Evolutionary conservation across 169 alveolate genomes (phyloP).

Genomic region (Plasmodium gaboni): DNA sequence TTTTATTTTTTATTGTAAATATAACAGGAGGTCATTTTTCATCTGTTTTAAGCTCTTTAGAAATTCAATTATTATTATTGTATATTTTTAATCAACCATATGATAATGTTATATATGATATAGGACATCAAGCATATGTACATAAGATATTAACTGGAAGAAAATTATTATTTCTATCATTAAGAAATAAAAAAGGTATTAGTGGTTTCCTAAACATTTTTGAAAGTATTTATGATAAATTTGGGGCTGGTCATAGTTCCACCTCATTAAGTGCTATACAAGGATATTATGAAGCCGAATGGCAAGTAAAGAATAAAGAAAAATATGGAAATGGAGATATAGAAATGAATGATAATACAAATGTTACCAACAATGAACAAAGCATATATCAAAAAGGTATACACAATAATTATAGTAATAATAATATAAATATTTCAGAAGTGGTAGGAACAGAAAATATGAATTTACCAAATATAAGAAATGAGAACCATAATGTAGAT

Average conservation of each 20-base stretch:
- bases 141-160: conserved; percentile 93
- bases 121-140: conserved; percentile 90
- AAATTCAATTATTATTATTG: conserved; percentile 87
- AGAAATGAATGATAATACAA: conserved; percentile 19
- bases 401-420: background rate
- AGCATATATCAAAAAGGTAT: background rate
- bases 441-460: conserved; percentile 29
- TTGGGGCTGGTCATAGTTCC: conserved; percentile 94
- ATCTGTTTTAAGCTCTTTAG: conserved; percentile 89
- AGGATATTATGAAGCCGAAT: conserved; percentile 83
- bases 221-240: conserved; percentile 89
- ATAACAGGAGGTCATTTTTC: conserved; percentile 91
- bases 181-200: conserved; percentile 87
- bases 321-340: conserved; percentile 22
- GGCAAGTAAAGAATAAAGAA: conserved; percentile 26
- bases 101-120: conserved; percentile 89
- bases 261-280: conserved; percentile 90
- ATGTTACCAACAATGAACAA: background rate
- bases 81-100: conserved; percentile 88
- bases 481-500: conserved; percentile 13
- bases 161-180: conserved; percentile 85
- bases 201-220: conserved; percentile 87
- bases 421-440: background rate
- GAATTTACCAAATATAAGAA: background rate
- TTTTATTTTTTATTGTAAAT: conserved; percentile 76